Evolutionary conservation across 2,329 filamentous ascomycete species (phyloP), one percentile per base, ranked within the genome.

Genomic region (Sphaerulina musiva): DNA sequence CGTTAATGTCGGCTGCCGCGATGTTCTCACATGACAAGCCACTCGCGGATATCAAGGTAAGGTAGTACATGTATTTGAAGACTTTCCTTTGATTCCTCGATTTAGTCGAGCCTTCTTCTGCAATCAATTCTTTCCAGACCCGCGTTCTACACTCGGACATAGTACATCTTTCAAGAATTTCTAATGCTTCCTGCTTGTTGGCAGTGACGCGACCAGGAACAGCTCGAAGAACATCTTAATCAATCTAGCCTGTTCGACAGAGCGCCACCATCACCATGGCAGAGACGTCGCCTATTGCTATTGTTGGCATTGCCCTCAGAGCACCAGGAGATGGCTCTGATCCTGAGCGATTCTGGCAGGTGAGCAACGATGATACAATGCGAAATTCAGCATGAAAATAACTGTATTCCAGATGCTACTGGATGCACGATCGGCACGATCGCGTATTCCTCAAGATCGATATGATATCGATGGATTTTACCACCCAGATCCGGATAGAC

Each of bases 381-480:
- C 32, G 4, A 36, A 12, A 8, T 36, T 36, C 32, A 4, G 11
- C 8, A 36, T 9, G 32, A 36, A 2, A 36, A 8, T 9, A 8
- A 8, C 14, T 14, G 39, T 4, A 41, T 8, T n/a, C 39, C 14
- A 51, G 31, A 55, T 52, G 53, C 41, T 53, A 6, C n/a, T 48
- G 10, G 40, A 44, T 26, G 50, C 31, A 23, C 49, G 54, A 31
- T 48, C 40, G n/a, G 54, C 36, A 20, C 40, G 49, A 12, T 53
- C 45, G 20, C 36, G 36, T 9, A 48, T 54, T 20, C 51, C 51
- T 6, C 43, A 54, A 26, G 51, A 54, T 39, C 40, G 52, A 11
- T 50, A 46, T 26, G 49, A 55, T 38, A 43, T 55, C n/a, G 52
- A 55, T 51, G 54, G 36, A n/a, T 56, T 48, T 46, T 53, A 45